A percentile compares a stretch with the other conserved stretches of the same genome.
These are phyloP conservation scores for Hypoxylon crocopeplum DNA, from an alignment of 495 filamentous ascomycete species.

Conservation along the genomic window DNA sequence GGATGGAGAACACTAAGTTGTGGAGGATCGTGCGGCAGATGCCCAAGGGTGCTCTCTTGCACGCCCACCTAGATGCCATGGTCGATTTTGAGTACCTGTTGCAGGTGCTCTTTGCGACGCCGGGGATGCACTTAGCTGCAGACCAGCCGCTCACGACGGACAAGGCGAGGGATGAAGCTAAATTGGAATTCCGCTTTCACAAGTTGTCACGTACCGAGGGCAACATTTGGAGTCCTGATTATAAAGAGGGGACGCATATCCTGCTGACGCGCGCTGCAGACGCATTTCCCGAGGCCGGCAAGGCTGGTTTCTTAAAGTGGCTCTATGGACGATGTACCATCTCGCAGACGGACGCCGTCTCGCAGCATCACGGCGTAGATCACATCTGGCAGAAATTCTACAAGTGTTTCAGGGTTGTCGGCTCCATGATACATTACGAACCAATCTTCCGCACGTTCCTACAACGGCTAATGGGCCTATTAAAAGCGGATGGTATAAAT, in stretches of 20 bases:
- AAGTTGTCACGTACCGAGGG: conserved; percentile 37
- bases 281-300: conserved; percentile 73
- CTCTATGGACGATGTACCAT: conserved; percentile 75
- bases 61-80: conserved; percentile 90
- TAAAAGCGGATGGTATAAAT: conserved; percentile 77
- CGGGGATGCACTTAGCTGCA: conserved; percentile 74
- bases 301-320: conserved; percentile 77
- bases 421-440: conserved; percentile 83
- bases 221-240: conserved; percentile 68
- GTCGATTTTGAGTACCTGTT: conserved; percentile 83
- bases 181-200: conserved; percentile 63
- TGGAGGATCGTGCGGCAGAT: conserved; percentile 85
- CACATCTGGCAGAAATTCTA: conserved; percentile 82
- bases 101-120: conserved; percentile 70
- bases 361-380: conserved; percentile 80
- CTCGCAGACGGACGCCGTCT: conserved; percentile 71
- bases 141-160: conserved; percentile 57
- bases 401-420: conserved; percentile 71
- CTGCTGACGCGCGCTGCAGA: conserved; percentile 70
- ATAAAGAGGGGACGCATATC: conserved; percentile 62
- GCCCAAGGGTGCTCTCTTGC: conserved; percentile 90
- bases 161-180: conserved; percentile 53
- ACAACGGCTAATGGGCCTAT: conserved; percentile 66
- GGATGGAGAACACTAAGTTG: conserved; percentile 80
- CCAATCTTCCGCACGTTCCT: conserved; percentile 85